Conservation (phyloP, 31 red algal species). For the Porphyra umbilicalis region DNA sequence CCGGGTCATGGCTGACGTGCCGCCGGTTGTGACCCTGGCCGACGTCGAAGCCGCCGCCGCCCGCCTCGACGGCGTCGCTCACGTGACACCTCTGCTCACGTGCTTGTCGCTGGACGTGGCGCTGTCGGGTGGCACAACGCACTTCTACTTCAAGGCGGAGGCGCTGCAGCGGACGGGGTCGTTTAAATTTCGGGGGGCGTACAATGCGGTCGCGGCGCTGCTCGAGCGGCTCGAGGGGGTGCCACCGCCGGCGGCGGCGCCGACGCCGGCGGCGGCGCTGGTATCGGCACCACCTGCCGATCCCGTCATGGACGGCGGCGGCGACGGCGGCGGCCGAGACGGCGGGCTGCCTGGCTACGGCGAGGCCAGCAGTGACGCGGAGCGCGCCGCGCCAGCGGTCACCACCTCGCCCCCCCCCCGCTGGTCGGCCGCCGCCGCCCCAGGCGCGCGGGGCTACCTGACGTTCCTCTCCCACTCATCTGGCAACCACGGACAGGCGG, state of each 20-base stretch:
- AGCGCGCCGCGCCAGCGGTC: no score
- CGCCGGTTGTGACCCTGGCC: not conserved
- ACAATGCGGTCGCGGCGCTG: constrained; percentile 6
- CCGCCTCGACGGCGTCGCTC: not conserved
- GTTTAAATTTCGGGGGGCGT: constrained; percentile 77
- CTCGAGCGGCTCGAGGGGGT: not conserved
- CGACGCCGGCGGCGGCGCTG: not conserved
- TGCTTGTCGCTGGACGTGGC: constrained; percentile 12
- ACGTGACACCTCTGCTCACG: constrained; percentile 43
- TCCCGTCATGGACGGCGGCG: not conserved
- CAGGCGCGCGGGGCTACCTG: not conserved
- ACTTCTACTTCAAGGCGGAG: constrained; percentile 74
- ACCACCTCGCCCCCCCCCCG: not conserved
- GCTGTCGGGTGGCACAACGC: constrained; percentile 3
- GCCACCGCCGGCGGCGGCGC: not conserved
- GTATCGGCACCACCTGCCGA: not conserved
- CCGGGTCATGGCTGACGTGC: not conserved
- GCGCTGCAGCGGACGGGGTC: constrained; percentile 67
- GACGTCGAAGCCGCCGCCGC: constrained; percentile 1
- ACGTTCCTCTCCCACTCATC: constrained; percentile 55
- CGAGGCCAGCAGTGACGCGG: not conserved
- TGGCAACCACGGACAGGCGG: constrained; percentile 71
- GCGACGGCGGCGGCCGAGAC: not conserved
- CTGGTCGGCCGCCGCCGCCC: not conserved
- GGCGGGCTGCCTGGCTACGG: not conserved